These are phyloP conservation scores for Sicyos baderoa DNA, from an alignment of 306 rosid genomes.

Conservation along the genomic window DNA sequence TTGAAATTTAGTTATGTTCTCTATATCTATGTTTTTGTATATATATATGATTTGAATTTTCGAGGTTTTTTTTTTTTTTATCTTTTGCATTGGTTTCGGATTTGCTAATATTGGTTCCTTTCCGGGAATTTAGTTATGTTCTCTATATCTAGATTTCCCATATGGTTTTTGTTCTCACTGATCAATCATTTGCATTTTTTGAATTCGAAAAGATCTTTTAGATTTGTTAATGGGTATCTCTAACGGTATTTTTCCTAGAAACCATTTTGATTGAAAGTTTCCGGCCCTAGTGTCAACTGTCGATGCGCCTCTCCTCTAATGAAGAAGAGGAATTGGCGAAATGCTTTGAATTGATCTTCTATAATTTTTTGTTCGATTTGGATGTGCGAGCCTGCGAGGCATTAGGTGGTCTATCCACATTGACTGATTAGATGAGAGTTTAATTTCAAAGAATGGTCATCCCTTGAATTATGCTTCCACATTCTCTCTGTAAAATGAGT, in stretches of 20 bases:
- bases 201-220: no score
- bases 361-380: not conserved
- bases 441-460: not conserved
- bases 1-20: no score
- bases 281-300: not conserved
- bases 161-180: not conserved
- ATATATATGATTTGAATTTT: no score
- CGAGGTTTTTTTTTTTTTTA: no score
- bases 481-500: conserved; percentile 4
- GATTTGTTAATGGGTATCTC: not conserved
- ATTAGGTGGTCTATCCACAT: not conserved
- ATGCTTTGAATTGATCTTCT: not conserved
- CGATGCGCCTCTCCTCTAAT: not conserved
- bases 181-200: not conserved
- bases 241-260: not conserved
- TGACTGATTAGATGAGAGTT: conserved; percentile 11
- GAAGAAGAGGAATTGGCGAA: not conserved
- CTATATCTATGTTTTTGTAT: no score
- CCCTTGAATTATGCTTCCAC: not conserved
- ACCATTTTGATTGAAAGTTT: not conserved
- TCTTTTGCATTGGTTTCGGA: no score
- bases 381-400: conserved; percentile 1
- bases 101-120: not conserved
- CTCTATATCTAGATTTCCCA: not conserved
- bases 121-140: not conserved